Evolutionary conservation across 2,329 filamentous ascomycete genomes (phyloP), one percentile per base, ranked within the genome.

Genomic region (Aspergillus sp.): DNA sequence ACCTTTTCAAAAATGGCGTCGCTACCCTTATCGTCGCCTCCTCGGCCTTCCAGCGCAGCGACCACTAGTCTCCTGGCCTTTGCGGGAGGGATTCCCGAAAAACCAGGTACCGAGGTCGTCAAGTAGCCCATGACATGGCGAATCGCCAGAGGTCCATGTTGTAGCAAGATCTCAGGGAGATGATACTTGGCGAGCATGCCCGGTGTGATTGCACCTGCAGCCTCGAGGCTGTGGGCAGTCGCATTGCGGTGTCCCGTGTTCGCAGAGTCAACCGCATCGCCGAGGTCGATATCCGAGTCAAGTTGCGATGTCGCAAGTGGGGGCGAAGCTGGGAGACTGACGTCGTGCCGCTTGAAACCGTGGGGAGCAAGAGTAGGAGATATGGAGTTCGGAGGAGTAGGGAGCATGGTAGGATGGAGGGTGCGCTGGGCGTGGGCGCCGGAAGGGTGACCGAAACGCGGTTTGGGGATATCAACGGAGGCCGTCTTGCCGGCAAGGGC

Each of bases 91-190:
- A 97, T 95, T 57, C 89, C 87, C 45, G 92, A 92, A 76, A 97
- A 98, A 64, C 94, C 95, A 28, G 95, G 94, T 11, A 99, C 92
- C 15, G 91, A 92, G 53, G 93, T 93, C 43, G 93, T 97, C 72
- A 99, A 84, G 79, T 96, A 94, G 67, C 92, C 92, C 87, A 96
- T 97, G 74, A 99, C 90, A 79, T 97, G 91, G 71, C 94, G 91
- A 77, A 99, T 97, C 56, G 95, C 93, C 77, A 97, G 81, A 54
- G 95, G 93, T 25, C 94, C 95, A 74, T 97, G 91, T 74, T 89
- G 88, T 64, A 97, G 84, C 73, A 99, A 84, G 76, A 98, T 96
- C 70, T 91, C 91, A 2, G 94, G 93, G 62, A 99, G 85, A 76
- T 98, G 91, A 76, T 94, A 87, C 78, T 91, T 95, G 71, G 94